Percentiles rank a stretch among this genome's conserved stretches.
phyloP scores from a whole-genome alignment of 805 yeast species.

The Schwanniomyces occidentalis region DNA sequence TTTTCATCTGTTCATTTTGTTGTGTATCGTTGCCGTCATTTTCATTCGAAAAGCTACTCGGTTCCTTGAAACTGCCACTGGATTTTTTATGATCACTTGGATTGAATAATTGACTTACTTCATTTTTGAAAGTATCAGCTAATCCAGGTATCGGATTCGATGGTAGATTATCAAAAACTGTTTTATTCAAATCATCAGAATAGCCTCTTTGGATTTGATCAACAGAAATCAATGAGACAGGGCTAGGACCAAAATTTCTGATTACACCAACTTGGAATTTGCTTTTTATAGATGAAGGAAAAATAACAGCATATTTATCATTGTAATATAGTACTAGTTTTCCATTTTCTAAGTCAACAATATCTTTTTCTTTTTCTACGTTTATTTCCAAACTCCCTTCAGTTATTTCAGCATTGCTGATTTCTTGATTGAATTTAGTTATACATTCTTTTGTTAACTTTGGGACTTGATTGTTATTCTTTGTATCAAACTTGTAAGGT shows the following conservation, averaged over 20 bases:
- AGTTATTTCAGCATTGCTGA: conserved; percentile 1
- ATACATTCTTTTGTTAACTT: conserved; percentile 11
- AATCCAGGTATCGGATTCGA: conserved; percentile 33
- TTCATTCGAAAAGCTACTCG: too few species aligned
- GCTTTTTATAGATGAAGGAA: conserved; percentile 46
- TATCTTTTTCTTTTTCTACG: conserved; percentile 26
- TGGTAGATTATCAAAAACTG: conserved; percentile 32
- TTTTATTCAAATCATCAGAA: conserved; percentile 30
- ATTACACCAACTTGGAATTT: conserved; percentile 36
- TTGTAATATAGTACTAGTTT: conserved; percentile 41
- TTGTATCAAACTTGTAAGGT: conserved; percentile 28
- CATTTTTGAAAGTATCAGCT: conserved; percentile 31
- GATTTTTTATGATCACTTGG: conserved; percentile 18
- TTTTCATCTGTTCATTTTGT: conserved; percentile 34
- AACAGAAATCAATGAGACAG: conserved; percentile 46
- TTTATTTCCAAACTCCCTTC: conserved; percentile 13
- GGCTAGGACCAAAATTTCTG: conserved; percentile 34
- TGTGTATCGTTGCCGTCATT: conserved; percentile 14
- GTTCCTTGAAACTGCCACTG: conserved; percentile 15
- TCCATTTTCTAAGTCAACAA: conserved; percentile 32
- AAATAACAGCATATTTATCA: conserved; percentile 44
- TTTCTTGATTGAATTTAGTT: conserved; percentile 14
- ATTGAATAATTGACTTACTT: conserved; percentile 24
- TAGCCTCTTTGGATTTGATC: conserved; percentile 53
- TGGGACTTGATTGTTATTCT: conserved; percentile 1